A percentile compares a stretch with the other conserved stretches of the same genome.
Evolutionary conservation across 148 eudicot species (phyloP).

Genomic region (Vaccinium macrocarpon): DNA sequence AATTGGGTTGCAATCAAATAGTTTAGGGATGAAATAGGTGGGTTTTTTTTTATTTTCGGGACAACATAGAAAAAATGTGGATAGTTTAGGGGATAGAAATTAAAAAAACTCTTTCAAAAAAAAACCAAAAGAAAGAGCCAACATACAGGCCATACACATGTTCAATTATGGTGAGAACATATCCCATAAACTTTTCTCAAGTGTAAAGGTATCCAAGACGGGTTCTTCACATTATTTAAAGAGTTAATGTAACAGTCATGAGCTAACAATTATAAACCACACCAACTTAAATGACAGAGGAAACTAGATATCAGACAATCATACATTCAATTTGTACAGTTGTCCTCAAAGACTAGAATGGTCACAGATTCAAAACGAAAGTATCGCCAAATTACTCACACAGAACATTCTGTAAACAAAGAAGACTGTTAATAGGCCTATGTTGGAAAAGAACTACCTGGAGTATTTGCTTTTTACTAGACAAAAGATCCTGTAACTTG

Average conservation of each 20-base stretch:
- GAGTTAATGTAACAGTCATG: neutral
- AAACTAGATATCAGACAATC: constrained; percentile 1
- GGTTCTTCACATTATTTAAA: neutral
- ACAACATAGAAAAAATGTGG: too few species aligned
- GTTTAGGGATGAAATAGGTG: too few species aligned
- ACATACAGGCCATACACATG: neutral
- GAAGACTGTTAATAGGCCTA: neutral
- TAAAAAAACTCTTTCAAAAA: neutral
- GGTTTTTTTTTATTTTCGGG: too few species aligned
- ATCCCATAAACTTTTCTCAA: neutral
- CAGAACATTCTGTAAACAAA: neutral
- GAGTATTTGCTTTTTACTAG: constrained; percentile 76
- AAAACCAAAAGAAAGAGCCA: neutral
- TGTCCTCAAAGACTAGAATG: neutral
- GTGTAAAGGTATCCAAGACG: neutral
- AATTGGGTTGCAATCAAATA: too few species aligned
- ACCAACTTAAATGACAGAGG: neutral
- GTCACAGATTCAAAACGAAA: neutral
- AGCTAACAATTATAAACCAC: neutral
- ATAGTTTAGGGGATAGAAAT: too few species aligned
- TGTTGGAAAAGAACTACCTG: constrained; percentile 48
- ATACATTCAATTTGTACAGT: neutral
- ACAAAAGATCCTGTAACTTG: constrained; percentile 69
- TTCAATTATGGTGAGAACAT: neutral
- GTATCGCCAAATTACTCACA: neutral